Percentiles rank a stretch among this genome's conserved stretches.
Conservation (phyloP, 768 basidiomycete genomes). For the Tulasnella sp. region DNA sequence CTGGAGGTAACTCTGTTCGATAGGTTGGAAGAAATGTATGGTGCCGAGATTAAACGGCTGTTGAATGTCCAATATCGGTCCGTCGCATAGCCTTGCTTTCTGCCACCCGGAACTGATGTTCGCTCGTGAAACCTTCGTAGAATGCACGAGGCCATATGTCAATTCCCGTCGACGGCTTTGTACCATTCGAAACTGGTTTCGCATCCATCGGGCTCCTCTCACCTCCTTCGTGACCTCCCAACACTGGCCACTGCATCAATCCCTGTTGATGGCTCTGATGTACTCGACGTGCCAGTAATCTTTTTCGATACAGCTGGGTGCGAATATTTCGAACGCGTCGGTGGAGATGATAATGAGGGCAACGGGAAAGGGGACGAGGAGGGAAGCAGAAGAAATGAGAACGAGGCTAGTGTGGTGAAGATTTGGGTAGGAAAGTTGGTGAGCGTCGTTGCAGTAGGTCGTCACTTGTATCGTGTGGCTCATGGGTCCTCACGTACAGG, state of each 20-base stretch:
- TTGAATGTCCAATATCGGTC: constrained; percentile 72
- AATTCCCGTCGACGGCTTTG: constrained; percentile 74
- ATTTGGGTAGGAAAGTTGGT: constrained; percentile 77
- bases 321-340: constrained; percentile 74
- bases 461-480: neutral
- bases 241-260: constrained; percentile 36
- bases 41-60: constrained; percentile 71
- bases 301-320: constrained; percentile 94
- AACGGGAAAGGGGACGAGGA: constrained; percentile 37
- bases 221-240: constrained; percentile 62
- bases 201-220: constrained; percentile 56
- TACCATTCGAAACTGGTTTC: constrained; percentile 64
- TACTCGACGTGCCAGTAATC: constrained; percentile 65
- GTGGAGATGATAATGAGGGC: constrained; percentile 44
- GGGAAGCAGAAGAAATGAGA: constrained; percentile 87
- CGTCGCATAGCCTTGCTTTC: constrained; percentile 19
- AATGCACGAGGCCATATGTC: constrained; percentile 80
- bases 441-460: constrained; percentile 21
- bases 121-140: constrained; percentile 30
- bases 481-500: constrained; percentile 30
- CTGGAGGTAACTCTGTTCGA: constrained; percentile 89
- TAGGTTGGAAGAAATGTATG: constrained; percentile 82
- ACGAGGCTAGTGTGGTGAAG: constrained; percentile 79
- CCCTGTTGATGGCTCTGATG: constrained; percentile 51
- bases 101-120: constrained; percentile 15